A percentile compares a stretch with the other conserved stretches of the same genome.
These are phyloP conservation scores for Lunularia cruciata DNA, from an alignment of 225 moss, liverwort and hornwort genomes.

Conservation along the genomic window DNA sequence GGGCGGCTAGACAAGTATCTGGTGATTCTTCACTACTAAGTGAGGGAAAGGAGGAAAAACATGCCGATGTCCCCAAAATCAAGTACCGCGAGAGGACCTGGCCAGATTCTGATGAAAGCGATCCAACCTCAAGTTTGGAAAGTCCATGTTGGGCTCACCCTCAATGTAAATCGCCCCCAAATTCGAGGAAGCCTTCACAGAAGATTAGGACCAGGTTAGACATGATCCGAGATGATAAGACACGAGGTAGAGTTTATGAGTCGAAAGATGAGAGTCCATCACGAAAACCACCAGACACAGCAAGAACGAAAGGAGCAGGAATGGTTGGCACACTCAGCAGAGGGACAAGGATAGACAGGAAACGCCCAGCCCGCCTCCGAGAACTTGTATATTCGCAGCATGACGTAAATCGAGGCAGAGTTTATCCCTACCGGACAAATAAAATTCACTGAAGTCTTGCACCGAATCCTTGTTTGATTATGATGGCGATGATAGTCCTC, in stretches of 20 bases:
- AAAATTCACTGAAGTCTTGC: too few species aligned
- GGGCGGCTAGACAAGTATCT: conserved; percentile 11
- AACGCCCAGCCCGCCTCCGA: conserved; percentile 33
- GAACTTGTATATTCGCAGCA: conserved; percentile 26
- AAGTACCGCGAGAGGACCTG: conserved; percentile 15
- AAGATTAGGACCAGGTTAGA: conserved; percentile 16
- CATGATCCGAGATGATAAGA: conserved; percentile 21
- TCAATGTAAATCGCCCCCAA: not conserved
- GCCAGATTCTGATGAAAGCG: conserved; percentile 35
- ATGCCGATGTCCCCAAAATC: not conserved
- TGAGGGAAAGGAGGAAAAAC: conserved; percentile 28
- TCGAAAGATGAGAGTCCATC: conserved; percentile 23
- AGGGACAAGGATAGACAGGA: conserved; percentile 21
- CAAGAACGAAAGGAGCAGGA: conserved; percentile 23
- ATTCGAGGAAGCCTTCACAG: conserved; percentile 26
- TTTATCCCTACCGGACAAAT: not conserved
- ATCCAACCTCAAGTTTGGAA: conserved; percentile 17
- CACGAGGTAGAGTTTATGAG: not conserved
- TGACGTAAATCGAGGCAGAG: conserved; percentile 23
- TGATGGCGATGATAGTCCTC: too few species aligned
- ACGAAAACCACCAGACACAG: conserved; percentile 19
- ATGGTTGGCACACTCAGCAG: not conserved
- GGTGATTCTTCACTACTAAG: conserved; percentile 22
- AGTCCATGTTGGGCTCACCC: conserved; percentile 6
- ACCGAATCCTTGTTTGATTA: too few species aligned